These are phyloP conservation scores for Phaeosphaeria sp. DNA, from an alignment of 2,329 filamentous ascomycete genomes.

Conservation along the genomic window DNA sequence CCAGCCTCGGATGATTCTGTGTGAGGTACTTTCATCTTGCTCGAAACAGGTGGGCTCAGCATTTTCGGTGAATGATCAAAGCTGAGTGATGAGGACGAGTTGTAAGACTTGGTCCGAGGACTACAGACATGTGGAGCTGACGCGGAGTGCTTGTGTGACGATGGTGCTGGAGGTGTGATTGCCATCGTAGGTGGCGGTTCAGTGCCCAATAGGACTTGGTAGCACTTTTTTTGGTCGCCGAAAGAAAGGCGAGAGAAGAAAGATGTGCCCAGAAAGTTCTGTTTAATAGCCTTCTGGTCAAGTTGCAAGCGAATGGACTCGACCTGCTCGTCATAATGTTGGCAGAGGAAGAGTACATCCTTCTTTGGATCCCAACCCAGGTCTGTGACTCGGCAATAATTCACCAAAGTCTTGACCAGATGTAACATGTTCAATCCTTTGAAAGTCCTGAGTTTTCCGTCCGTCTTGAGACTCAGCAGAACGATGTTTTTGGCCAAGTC, in stretches of 20 bases:
- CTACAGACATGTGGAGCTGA: conserved; percentile 10
- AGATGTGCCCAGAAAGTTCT: conserved; percentile 34
- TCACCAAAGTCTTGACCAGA: conserved; percentile 33
- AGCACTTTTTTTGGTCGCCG: conserved; percentile 36
- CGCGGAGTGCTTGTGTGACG: conserved; percentile 8
- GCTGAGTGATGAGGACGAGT: conserved; percentile 21
- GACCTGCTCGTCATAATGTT: conserved; percentile 31
- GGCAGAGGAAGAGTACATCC: conserved; percentile 39
- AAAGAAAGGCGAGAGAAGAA: conserved; percentile 29
- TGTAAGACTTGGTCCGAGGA: conserved; percentile 12
- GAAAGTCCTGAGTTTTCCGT: conserved; percentile 31
- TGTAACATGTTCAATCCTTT: conserved; percentile 40
- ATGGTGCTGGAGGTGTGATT: conserved; percentile 24
- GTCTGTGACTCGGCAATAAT: conserved; percentile 31
- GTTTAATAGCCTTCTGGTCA: conserved; percentile 27
- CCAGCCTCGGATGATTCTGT: background rate
- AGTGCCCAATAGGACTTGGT: conserved; percentile 29
- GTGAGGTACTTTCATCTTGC: conserved; percentile 11
- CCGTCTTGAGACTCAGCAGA: conserved; percentile 29
- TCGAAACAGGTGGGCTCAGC: conserved; percentile 16
- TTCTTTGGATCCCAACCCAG: conserved; percentile 39
- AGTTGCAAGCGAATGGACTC: conserved; percentile 30
- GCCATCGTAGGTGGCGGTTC: conserved; percentile 32
- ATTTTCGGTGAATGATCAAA: conserved; percentile 9
- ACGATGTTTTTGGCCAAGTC: conserved; percentile 31